These are phyloP conservation scores for Tetraselmis striata DNA, from an alignment of 139 green algal species.

Conservation along the genomic window DNA sequence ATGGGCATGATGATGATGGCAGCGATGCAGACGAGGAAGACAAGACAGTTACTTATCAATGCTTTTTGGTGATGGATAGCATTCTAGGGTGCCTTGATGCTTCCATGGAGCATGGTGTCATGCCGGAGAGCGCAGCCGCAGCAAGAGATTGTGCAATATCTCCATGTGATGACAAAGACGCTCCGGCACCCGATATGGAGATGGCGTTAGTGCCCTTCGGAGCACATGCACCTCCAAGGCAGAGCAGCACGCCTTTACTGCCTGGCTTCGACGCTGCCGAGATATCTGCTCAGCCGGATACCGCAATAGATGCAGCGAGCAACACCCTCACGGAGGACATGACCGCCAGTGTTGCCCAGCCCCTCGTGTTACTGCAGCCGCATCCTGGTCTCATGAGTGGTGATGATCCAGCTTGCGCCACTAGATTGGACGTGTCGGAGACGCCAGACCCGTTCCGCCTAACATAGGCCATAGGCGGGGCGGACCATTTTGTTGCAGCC, in stretches of 20 bases:
- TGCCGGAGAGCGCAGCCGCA: not conserved
- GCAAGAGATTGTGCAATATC: not conserved
- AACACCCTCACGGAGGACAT: not conserved
- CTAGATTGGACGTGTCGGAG: not conserved
- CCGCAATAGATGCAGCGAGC: not conserved
- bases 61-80: not conserved
- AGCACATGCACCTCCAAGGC: not conserved
- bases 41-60: no score
- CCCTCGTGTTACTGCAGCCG: not conserved
- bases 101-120: not conserved
- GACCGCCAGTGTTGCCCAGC: not conserved
- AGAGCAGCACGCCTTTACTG: not conserved
- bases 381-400: not conserved
- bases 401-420: not conserved
- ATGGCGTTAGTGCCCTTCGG: not conserved
- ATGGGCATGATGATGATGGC: no score
- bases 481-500: not conserved
- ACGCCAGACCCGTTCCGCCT: not conserved
- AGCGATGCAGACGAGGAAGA: no score
- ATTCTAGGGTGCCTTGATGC: not conserved
- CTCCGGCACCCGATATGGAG: not conserved
- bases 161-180: not conserved
- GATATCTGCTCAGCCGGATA: not conserved
- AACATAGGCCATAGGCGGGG: not conserved
- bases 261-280: not conserved